phyloP scores from a whole-genome alignment of 176 grass and related monocot genomes.

The Musa beccarii region DNA sequence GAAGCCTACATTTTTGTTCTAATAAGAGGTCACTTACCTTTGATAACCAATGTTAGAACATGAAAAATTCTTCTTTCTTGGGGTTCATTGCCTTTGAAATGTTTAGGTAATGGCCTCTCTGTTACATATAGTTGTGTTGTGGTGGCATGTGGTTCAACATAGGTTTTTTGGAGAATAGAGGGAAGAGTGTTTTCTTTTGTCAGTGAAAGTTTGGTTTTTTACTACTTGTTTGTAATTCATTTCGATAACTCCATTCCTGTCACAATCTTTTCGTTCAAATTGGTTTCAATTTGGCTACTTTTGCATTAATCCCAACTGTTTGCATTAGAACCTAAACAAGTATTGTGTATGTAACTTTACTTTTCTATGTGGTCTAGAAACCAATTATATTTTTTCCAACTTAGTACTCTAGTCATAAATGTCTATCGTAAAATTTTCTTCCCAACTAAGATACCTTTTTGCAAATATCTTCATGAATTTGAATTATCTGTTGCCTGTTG shows the following conservation, averaged over 20 bases:
- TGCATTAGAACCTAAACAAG: not conserved
- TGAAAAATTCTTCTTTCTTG: not conserved
- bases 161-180: not conserved
- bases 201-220: not conserved
- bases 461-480: not conserved
- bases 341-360: too few species aligned
- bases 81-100: not conserved
- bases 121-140: not conserved
- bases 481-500: not conserved
- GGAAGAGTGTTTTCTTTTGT: not conserved
- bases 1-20: not conserved
- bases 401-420: not conserved
- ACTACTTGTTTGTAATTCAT: not conserved
- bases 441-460: not conserved
- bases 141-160: not conserved
- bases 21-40: not conserved
- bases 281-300: not conserved
- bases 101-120: not conserved
- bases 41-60: too few species aligned
- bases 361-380: too few species aligned
- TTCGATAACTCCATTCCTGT: not conserved
- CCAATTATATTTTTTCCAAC: too few species aligned
- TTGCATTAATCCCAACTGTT: not conserved
- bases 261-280: not conserved
- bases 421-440: not conserved